phyloP scores from a whole-genome alignment of 257 asterid genomes.

The Lycium ferocissimum region DNA sequence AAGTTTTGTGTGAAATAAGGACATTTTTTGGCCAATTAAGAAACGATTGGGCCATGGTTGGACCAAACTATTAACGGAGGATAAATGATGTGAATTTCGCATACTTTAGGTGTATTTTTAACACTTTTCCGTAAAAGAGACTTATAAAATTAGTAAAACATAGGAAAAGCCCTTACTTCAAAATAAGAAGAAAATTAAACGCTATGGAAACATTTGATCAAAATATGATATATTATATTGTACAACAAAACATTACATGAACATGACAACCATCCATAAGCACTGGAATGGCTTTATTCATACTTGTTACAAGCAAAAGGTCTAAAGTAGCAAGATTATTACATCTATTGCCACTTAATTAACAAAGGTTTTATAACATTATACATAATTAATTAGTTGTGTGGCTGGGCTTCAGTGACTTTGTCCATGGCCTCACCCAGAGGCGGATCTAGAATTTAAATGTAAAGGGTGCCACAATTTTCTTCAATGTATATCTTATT shows the following conservation, averaged over 20 bases:
- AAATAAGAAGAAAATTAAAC: neutral
- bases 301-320: neutral
- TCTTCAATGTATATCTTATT: too few species aligned
- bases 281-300: slow-evolving; percentile 1
- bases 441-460: too few species aligned
- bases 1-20: too few species aligned
- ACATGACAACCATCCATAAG: neutral
- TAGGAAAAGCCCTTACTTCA: neutral
- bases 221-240: too few species aligned
- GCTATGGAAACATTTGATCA: neutral
- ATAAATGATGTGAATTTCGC: too few species aligned
- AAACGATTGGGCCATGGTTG: too few species aligned
- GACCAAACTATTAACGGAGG: too few species aligned
- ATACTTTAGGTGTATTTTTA: too few species aligned
- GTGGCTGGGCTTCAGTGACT: neutral
- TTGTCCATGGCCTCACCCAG: neutral
- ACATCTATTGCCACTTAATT: neutral
- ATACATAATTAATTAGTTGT: neutral
- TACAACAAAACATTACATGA: neutral
- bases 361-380: neutral
- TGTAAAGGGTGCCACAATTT: too few species aligned
- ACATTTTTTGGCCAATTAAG: too few species aligned
- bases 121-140: too few species aligned
- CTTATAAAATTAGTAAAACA: too few species aligned
- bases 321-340: neutral